Conservation (phyloP, 768 basidiomycete genomes). For the Trichaptum fuscoviolaceum region DNA sequence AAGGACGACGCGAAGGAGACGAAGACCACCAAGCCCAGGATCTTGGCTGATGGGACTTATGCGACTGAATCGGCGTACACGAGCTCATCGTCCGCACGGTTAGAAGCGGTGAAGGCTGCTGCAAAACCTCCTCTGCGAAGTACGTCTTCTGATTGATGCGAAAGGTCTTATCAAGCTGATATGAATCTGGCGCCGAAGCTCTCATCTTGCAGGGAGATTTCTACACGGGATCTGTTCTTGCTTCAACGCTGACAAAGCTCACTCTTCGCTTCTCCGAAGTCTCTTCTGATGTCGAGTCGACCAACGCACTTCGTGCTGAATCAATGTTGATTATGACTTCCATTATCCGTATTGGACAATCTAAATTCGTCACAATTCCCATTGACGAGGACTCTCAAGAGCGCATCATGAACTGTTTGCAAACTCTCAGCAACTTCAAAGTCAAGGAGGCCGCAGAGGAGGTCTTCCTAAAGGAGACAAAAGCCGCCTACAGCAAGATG, state of each 20-base stretch:
- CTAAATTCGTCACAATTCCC: slow-evolving; percentile 87
- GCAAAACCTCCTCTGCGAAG: slow-evolving; percentile 87
- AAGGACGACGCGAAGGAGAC: slow-evolving; percentile 46
- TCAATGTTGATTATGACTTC: slow-evolving; percentile 99
- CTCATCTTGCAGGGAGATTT: slow-evolving; percentile 94
- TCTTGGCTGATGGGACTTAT: slow-evolving; percentile 95
- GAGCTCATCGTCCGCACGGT: slow-evolving; percentile 49
- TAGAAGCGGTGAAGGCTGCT: slow-evolving; percentile 82
- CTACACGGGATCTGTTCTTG: slow-evolving; percentile 91
- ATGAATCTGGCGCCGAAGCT: slow-evolving; percentile 34
- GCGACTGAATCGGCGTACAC: slow-evolving; percentile 93
- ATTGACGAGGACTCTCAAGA: slow-evolving; percentile 99
- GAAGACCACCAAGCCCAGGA: slow-evolving; percentile 55
- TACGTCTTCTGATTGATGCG: slow-evolving; percentile 26
- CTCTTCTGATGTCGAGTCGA: slow-evolving; percentile 41
- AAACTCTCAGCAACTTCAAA: slow-evolving; percentile 80
- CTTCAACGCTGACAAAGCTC: slow-evolving; percentile 85
- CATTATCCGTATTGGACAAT: slow-evolving; percentile 93
- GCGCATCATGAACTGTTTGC: slow-evolving; percentile 93
- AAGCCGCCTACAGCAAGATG: slow-evolving; percentile 92
- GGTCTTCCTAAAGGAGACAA: slow-evolving; percentile 81
- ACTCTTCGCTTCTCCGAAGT: slow-evolving; percentile 67
- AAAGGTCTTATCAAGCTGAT: background rate
- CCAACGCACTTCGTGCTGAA: slow-evolving; percentile 85
- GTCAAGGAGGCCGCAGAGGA: slow-evolving; percentile 52